A percentile compares a stretch with the other conserved stretches of the same genome.
Evolutionary conservation across 345 rosid species (phyloP).

Genomic region (Salix suchowensis): DNA sequence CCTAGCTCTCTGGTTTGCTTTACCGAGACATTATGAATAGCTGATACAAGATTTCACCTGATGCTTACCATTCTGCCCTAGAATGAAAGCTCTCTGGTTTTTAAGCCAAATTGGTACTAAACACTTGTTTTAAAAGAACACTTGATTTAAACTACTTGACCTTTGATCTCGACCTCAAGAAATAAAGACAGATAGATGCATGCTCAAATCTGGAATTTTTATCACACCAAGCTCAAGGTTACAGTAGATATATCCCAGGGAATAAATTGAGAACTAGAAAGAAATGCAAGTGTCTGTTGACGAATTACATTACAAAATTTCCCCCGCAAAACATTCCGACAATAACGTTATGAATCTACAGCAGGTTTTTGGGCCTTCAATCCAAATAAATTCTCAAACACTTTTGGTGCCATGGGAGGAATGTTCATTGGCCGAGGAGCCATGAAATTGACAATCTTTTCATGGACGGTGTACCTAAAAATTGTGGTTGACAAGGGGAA

Average conservation of each 20-base stretch:
- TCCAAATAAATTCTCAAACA: conserved; percentile 79
- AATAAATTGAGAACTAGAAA: neutral
- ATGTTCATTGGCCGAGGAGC: conserved; percentile 55
- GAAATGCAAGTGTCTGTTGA: neutral
- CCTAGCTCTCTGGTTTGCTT: neutral
- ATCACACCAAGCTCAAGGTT: too few species aligned
- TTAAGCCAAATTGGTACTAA: too few species aligned
- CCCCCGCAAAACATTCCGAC: too few species aligned
- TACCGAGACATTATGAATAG: neutral
- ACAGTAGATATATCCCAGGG: too few species aligned
- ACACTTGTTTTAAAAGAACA: too few species aligned
- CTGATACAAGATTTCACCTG: neutral
- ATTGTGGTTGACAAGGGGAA: neutral
- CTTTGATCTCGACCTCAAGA: neutral
- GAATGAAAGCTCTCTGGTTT: too few species aligned
- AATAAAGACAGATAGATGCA: neutral
- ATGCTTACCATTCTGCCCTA: too few species aligned
- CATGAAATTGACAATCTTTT: conserved; percentile 80
- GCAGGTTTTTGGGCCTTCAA: conserved; percentile 36
- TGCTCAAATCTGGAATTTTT: too few species aligned
- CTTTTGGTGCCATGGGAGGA: conserved; percentile 67
- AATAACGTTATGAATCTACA: neutral
- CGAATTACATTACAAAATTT: neutral
- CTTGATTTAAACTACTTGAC: too few species aligned
- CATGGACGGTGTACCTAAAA: conserved; percentile 72